Base-by-base conservation (phyloP, 139 green algal genomes). In the Chlorella sorokiniana region DNA sequence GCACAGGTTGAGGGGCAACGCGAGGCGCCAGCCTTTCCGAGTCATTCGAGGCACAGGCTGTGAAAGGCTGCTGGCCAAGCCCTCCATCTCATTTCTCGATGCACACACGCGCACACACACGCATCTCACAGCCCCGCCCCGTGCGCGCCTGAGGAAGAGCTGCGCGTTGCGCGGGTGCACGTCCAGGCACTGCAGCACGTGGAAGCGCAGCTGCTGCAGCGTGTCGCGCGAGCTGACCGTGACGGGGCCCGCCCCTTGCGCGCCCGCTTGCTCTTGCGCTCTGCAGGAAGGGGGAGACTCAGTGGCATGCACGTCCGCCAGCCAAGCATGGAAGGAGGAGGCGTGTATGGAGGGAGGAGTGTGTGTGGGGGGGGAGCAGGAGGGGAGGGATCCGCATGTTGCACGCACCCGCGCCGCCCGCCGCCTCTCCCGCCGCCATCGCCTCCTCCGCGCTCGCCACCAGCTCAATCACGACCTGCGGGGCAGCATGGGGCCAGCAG, bases 141-240 rank as follows among this genome's bases (percentile, higher is more conserved):
- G 56, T 14, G 4, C 86, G 16, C 42, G 90, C 61, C 81, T 56
- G 35, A 81, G 59, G 61, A 87, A 88, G 6, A 88, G 51, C 18
- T 74, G 69, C 4, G 76, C 81, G 82, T 95, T 95, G 42, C 67
- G 51, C 40, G 92, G 91, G 77, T 95, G 88, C 31, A 94, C 73
- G 48, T 51, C 75, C n/a, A 95, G 63, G 23, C 78, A 72, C 83
- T 95, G 71, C 64, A 87, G 85, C 10, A 95, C 63, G 18, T 84
- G 81, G 37, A 91, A 79, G 83, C 87, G 87, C 20, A 95, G 81
- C 48, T 83, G 37, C 10, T 67, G 44, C 54, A 94, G 65, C 0
- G 67, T 88, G 52, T 84, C 74, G 41, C 6, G 41, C 42, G 69
- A 76, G 78, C 38, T 63, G 3, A 91, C 85, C 1, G 51, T 84